Percentiles rank a stretch among this genome's conserved stretches.
Evolutionary conservation across 495 filamentous ascomycete species (phyloP).

Genomic region (Hypoxylon lienhwacheense): DNA sequence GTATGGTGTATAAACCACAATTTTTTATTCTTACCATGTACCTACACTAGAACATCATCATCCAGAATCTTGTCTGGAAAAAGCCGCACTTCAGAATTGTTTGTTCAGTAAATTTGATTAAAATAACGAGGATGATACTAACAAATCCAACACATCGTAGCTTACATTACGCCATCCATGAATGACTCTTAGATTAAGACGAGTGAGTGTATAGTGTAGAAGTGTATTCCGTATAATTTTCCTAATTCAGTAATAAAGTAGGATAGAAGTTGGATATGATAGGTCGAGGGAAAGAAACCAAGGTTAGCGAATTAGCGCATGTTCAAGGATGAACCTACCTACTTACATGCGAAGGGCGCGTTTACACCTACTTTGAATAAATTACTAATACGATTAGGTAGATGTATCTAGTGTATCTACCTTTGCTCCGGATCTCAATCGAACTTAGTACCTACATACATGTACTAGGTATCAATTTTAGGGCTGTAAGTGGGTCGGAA

Average conservation of each 20-base stretch:
- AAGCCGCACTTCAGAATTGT: no score
- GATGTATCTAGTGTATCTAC: no score
- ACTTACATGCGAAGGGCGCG: neutral
- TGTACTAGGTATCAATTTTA: slow-evolving; percentile 4
- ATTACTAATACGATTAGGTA: no score
- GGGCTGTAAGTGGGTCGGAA: neutral
- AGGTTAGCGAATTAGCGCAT: slow-evolving; percentile 16
- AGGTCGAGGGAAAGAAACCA: slow-evolving; percentile 11
- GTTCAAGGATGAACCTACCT: slow-evolving; percentile 11
- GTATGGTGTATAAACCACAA: no score
- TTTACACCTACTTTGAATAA: neutral
- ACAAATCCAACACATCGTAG: neutral
- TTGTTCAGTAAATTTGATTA: neutral
- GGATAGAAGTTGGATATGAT: slow-evolving; percentile 14
- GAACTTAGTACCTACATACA: no score
- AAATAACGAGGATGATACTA: neutral
- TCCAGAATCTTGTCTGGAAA: no score
- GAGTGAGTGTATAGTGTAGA: neutral
- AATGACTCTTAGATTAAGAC: slow-evolving; percentile 30
- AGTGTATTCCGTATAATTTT: neutral
- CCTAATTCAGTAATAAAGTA: slow-evolving; percentile 24
- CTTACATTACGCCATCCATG: neutral
- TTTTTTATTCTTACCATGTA: no score
- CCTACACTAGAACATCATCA: no score
- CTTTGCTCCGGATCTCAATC: no score